Evolutionary conservation across 805 yeast species (phyloP).

Genomic region (Wilhelminamyces savonicus): DNA sequence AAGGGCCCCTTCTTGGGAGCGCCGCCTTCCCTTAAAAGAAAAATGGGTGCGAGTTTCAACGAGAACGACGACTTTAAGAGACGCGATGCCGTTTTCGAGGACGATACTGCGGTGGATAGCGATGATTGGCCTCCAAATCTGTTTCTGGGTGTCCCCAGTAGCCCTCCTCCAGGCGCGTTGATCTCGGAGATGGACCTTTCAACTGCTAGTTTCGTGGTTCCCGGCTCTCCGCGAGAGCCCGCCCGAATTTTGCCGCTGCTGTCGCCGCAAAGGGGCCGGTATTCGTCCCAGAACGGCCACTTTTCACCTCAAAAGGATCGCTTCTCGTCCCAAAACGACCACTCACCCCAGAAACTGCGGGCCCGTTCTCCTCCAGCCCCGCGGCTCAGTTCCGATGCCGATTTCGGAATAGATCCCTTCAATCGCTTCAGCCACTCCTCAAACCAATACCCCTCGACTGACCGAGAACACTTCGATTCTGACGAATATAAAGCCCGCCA

Average conservation of each 20-base stretch:
- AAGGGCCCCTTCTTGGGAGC: constrained; percentile 14
- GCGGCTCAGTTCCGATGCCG: constrained; percentile 33
- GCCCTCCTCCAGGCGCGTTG: constrained; percentile 33
- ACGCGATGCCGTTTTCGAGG: constrained; percentile 15
- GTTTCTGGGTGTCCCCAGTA: constrained; percentile 19
- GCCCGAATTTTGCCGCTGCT: not conserved
- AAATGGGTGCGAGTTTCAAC: constrained; percentile 38
- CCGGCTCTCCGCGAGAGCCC: constrained; percentile 20
- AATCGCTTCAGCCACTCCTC: constrained; percentile 29
- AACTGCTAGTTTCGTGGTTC: constrained; percentile 12
- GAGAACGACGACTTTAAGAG: constrained; percentile 36
- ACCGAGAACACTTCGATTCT: constrained; percentile 15
- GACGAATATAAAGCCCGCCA: constrained; percentile 11
- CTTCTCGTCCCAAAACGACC: no score
- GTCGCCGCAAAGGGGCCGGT: no score
- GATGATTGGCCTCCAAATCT: not conserved
- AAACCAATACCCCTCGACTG: constrained; percentile 26
- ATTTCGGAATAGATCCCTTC: constrained; percentile 47
- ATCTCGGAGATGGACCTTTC: constrained; percentile 25
- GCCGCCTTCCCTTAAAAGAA: constrained; percentile 31
- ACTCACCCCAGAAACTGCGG: no score
- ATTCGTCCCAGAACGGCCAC: no score
- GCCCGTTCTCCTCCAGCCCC: no score
- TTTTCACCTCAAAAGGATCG: not conserved
- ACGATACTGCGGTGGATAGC: constrained; percentile 4